Base-by-base conservation (phyloP, 305 asterid species). In the Euphrasia arctica region DNA sequence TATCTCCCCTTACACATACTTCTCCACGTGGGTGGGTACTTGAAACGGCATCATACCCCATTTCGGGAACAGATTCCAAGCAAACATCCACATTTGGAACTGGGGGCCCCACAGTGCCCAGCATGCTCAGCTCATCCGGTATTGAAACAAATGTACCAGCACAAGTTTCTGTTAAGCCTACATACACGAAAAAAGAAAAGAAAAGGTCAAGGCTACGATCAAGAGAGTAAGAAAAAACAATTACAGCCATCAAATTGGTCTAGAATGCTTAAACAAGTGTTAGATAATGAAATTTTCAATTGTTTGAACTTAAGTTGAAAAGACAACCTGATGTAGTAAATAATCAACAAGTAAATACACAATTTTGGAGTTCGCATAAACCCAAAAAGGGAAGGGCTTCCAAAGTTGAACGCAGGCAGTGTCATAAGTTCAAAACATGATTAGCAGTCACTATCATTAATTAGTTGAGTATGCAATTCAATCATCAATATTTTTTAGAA, bases 81-180 rank as follows among this genome's bases (percentile, higher is more conserved):
- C 97, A 71, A 59, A 79, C 95, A 74, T 92, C 98, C 80, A 87
- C 95, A 69, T 85, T 87, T 13, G 98, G 97, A 50, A 89, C 91
- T 2, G 98, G 98, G 32, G 97, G 96, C 10, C 98, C 98, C 72
- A 92, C 98, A 9, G 97, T 92, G 57, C 97, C 98, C 36, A 87
- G 85, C 98, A 89, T 89, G 73, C 63, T 68, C 65, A 84, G 64
- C 70, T 79, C 84, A 70, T 92, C 79, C 15, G 98, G 97, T 72
- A 92, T 69, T 49, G 98, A 78, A 60, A 85, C 91, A 70, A 89
- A 92, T 71, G 97, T 85, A 70, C 98, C 98, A 14, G 93, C 98
- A 81, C 96, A 89, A 63, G 93, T 81, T 81, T 92, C 98, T 8
- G 98, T 92, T 80, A 92, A 74, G 41, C 98, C 98, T 92, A 72